Base-by-base conservation (phyloP, 176 grass and related monocot genomes). In the Carex parvula region DNA sequence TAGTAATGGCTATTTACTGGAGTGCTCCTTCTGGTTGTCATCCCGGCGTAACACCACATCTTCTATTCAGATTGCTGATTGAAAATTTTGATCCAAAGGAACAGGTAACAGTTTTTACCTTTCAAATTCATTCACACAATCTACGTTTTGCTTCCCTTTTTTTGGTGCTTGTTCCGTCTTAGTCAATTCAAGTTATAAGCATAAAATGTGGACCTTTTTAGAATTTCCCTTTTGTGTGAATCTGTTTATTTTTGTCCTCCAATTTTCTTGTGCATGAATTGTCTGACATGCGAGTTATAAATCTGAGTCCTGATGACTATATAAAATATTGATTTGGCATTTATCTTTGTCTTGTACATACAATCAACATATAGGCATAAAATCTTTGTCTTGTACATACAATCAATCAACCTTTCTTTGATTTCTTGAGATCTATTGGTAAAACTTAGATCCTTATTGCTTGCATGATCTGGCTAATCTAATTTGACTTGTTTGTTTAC, bases 11-110 rank as follows among this genome's bases (percentile, higher is more conserved):
- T 83, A 53, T 83, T 63, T 83, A 83, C 81, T 83, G 81, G 81
- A 83, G 81, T 83, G 81, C 81, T 83, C 81, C 21, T 29, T 83
- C 81, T 83, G 1, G 81, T 83, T 66, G 81, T 68, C 81, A 83
- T 83, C 60, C 42, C 35, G 81, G 81, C 62, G 52, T 10, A 2
- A 83, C 39, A 66, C 33, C 48, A 30, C 20, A 83, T 65, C 9
- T 82, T 21, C 41, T 50, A 17, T 30, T 68, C 42, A 32, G 81
- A 64, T 83, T 83, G 41, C 58, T 12, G 37, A 16, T 46, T 67
- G 18, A 53, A 48, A 67, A 12, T 67, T 67, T 30, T 16, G 13
- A 53, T 52, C 11, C 17, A 24, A 64, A 82, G 20, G 4, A 32
- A 77, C 72, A 82, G 80, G 81, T 83, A 83, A 63, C 24, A 11